Percentiles rank a stretch among this genome's conserved stretches.
Conservation (phyloP, 495 filamentous ascomycete species). For the Amorphotheca resinae region DNA sequence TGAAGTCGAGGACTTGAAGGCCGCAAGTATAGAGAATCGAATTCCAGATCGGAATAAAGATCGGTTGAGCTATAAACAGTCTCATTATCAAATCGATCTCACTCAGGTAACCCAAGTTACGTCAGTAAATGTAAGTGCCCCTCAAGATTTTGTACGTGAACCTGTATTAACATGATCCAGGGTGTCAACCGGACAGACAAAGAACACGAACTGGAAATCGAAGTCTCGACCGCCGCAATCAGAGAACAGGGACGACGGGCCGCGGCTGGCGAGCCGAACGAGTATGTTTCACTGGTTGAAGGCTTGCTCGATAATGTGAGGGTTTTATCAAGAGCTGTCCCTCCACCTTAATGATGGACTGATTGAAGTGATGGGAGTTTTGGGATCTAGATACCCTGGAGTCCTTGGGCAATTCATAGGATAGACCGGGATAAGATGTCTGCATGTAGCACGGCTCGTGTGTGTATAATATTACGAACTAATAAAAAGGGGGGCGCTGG, state of each 20-base stretch:
- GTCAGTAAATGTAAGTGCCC: conserved; percentile 36
- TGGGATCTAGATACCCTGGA: not conserved
- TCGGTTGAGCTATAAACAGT: conserved; percentile 74
- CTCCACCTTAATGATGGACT: not conserved
- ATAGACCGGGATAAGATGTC: too few relatives aligned
- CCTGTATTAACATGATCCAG: conserved; percentile 5
- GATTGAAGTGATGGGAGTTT: not conserved
- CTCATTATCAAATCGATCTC: conserved; percentile 75
- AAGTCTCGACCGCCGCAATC: conserved; percentile 55
- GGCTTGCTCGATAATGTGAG: conserved; percentile 74
- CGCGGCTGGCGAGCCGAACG: conserved; percentile 42
- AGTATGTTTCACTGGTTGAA: conserved; percentile 63
- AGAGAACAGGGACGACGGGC: conserved; percentile 56
- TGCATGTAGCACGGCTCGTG: too few relatives aligned
- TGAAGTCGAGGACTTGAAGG: conserved; percentile 36
- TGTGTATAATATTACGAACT: too few relatives aligned
- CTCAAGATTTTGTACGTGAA: not conserved
- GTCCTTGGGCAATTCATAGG: not conserved
- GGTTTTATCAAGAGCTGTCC: conserved; percentile 13
- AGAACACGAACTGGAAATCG: conserved; percentile 82
- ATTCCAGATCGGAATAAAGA: conserved; percentile 63
- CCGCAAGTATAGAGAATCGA: conserved; percentile 22
- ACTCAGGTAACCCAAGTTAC: conserved; percentile 61
- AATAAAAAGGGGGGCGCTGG: too few relatives aligned
- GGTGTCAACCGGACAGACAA: conserved; percentile 32